These are phyloP conservation scores for Magnolia kwangsiensis DNA, from an alignment of 164 flowering plant species.

Conservation along the genomic window DNA sequence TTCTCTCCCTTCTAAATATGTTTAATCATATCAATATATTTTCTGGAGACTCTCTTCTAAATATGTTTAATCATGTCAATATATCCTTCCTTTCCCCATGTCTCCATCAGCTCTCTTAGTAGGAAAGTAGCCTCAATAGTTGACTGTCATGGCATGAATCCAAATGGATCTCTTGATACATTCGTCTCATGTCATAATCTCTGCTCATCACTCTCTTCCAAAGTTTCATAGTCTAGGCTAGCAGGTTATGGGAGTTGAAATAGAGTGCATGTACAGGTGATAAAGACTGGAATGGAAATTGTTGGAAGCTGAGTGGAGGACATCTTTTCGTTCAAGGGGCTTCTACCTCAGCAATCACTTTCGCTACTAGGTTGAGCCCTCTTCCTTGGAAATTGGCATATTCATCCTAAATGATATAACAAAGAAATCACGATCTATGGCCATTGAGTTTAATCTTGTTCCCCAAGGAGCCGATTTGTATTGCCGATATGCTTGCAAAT, in stretches of 20 bases:
- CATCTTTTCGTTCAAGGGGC: background rate
- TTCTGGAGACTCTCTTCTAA: too few relatives aligned
- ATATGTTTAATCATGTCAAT: too few relatives aligned
- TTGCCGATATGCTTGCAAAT: background rate
- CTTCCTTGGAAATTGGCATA: background rate
- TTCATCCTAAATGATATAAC: background rate
- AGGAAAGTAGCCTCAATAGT: too few relatives aligned
- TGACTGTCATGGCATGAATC: too few relatives aligned
- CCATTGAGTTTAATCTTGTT: background rate
- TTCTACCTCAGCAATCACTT: background rate
- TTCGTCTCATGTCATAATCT: background rate
- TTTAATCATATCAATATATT: too few relatives aligned
- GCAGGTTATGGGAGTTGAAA: too few relatives aligned
- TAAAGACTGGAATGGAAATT: background rate
- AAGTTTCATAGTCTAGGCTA: too few relatives aligned
- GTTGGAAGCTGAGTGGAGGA: background rate
- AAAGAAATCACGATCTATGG: background rate
- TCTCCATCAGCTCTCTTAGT: too few relatives aligned
- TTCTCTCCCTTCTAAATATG: too few relatives aligned
- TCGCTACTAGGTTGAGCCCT: background rate
- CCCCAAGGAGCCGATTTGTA: background rate
- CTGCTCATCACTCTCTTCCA: background rate
- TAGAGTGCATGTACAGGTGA: too few relatives aligned
- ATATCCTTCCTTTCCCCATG: too few relatives aligned
- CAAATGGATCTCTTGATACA: too few relatives aligned